A percentile compares a stretch with the other conserved stretches of the same genome.
These are phyloP conservation scores for Aquilaria yunnanensis DNA, from an alignment of 345 rosid species.

Conservation along the genomic window DNA sequence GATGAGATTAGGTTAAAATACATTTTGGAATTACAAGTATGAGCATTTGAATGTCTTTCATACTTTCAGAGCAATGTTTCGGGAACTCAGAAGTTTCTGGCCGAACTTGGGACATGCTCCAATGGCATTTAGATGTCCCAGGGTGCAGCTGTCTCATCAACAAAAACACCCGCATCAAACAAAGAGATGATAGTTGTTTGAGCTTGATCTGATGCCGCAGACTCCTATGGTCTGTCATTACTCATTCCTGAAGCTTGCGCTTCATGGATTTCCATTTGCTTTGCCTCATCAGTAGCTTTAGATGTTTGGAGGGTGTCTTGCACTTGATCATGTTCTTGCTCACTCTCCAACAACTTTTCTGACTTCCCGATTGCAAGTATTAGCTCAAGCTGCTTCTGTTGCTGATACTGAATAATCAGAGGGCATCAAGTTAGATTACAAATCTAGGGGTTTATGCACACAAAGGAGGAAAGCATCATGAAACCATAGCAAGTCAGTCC, in stretches of 20 bases:
- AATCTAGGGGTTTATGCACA: too few species aligned
- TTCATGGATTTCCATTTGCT: constrained; percentile 27
- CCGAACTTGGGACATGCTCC: constrained; percentile 1
- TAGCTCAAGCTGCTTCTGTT: constrained; percentile 79
- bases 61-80: too few species aligned
- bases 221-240: constrained; percentile 27
- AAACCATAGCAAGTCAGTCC: too few species aligned
- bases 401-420: constrained; percentile 62
- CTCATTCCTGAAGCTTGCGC: constrained; percentile 21
- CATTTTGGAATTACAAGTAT: too few species aligned
- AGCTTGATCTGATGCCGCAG: constrained; percentile 13
- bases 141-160: background rate
- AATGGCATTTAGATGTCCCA: background rate
- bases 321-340: constrained; percentile 21
- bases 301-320: constrained; percentile 23
- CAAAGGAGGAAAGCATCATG: too few species aligned
- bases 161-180: background rate
- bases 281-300: constrained; percentile 18
- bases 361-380: constrained; percentile 70
- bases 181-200: too few species aligned
- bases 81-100: background rate
- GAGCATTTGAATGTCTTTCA: too few species aligned
- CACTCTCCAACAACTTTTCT: constrained; percentile 52
- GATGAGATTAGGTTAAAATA: too few species aligned
- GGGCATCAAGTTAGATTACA: constrained; percentile 13